These are phyloP conservation scores for Stagonosporopsis chrysanthemi DNA, from an alignment of 2,329 filamentous ascomycete genomes.

Conservation along the genomic window DNA sequence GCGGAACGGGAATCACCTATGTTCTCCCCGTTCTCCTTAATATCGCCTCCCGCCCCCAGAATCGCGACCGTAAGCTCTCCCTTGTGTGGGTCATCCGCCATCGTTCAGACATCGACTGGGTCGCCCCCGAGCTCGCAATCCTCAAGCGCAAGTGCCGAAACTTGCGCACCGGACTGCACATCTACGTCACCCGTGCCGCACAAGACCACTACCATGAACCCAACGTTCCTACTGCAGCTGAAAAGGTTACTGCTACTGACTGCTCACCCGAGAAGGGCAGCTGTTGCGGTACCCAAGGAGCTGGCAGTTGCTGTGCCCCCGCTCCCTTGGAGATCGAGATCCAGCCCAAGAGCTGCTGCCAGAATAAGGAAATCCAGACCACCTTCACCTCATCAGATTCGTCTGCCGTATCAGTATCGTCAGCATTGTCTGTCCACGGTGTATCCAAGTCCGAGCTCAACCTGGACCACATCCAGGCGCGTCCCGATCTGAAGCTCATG, in stretches of 20 bases:
- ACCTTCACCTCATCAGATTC: slow-evolving; percentile 21
- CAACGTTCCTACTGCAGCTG: slow-evolving; percentile 23
- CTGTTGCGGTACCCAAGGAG: slow-evolving; percentile 9
- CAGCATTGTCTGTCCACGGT: slow-evolving; percentile 37
- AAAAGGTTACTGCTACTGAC: slow-evolving; percentile 30
- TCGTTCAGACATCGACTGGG: slow-evolving; percentile 45
- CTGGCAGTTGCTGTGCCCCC: not conserved
- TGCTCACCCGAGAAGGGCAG: slow-evolving; percentile 5
- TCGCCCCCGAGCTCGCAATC: slow-evolving; percentile 43
- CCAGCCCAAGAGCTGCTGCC: slow-evolving; percentile 15
- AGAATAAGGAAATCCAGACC: slow-evolving; percentile 34
- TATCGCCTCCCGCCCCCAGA: slow-evolving; percentile 35
- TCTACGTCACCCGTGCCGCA: slow-evolving; percentile 43
- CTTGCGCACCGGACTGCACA: slow-evolving; percentile 39
- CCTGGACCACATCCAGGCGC: slow-evolving; percentile 35
- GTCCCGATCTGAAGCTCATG: slow-evolving; percentile 29
- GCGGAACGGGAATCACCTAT: slow-evolving; percentile 50
- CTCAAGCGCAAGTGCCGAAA: slow-evolving; percentile 39
- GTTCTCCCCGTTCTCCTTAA: slow-evolving; percentile 47
- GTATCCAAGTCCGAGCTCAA: slow-evolving; percentile 39
- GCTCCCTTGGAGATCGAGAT: not conserved
- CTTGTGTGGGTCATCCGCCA: slow-evolving; percentile 48
- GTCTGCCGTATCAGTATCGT: slow-evolving; percentile 33
- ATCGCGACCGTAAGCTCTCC: slow-evolving; percentile 37
- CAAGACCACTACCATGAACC: slow-evolving; percentile 30